A percentile compares a stretch with the other conserved stretches of the same genome.
These are phyloP conservation scores for Pseudogymnoascus sp. DNA, from an alignment of 2,329 filamentous ascomycete genomes.

Conservation along the genomic window DNA sequence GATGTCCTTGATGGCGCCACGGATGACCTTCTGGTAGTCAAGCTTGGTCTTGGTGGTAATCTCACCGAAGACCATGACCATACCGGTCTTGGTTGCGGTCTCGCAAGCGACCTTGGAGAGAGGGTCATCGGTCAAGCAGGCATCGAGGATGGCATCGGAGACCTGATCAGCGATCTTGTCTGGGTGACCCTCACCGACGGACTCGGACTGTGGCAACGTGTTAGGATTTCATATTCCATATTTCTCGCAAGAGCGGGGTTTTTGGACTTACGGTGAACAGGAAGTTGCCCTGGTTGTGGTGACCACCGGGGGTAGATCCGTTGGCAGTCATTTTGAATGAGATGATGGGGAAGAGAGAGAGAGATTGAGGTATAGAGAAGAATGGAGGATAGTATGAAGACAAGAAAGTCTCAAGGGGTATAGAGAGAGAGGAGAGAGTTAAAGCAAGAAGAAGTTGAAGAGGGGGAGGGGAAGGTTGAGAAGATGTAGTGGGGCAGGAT, in stretches of 20 bases:
- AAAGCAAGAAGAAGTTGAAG: slow-evolving; percentile 11
- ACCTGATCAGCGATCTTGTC: slow-evolving; percentile 99
- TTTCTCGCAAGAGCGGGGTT: background rate
- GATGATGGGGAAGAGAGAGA: slow-evolving; percentile 10
- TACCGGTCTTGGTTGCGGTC: slow-evolving; percentile 98
- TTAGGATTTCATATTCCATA: slow-evolving; percentile 14
- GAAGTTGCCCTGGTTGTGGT: slow-evolving; percentile 62
- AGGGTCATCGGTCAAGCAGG: slow-evolving; percentile 87
- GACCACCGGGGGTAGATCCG: slow-evolving; percentile 25
- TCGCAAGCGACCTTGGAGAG: slow-evolving; percentile 98
- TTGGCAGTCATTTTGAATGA: slow-evolving; percentile 48
- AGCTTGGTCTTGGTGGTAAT: slow-evolving; percentile 93
- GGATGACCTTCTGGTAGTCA: slow-evolving; percentile 98
- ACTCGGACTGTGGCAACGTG: slow-evolving; percentile 55
- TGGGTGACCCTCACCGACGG: slow-evolving; percentile 82
- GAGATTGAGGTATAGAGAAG: background rate
- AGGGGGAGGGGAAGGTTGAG: slow-evolving; percentile 10
- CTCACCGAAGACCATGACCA: slow-evolving; percentile 99
- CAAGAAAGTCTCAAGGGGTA: slow-evolving; percentile 11
- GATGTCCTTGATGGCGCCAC: slow-evolving; percentile 92
- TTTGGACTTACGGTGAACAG: slow-evolving; percentile 62
- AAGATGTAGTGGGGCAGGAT: slow-evolving; percentile 6
- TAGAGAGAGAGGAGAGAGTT: slow-evolving; percentile 4
- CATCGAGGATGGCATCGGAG: slow-evolving; percentile 96
- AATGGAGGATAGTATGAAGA: slow-evolving; percentile 11